A percentile compares a stretch with the other conserved stretches of the same genome.
These are phyloP conservation scores for Gossypium mustelinum DNA, from an alignment of 345 rosid species.

Conservation along the genomic window DNA sequence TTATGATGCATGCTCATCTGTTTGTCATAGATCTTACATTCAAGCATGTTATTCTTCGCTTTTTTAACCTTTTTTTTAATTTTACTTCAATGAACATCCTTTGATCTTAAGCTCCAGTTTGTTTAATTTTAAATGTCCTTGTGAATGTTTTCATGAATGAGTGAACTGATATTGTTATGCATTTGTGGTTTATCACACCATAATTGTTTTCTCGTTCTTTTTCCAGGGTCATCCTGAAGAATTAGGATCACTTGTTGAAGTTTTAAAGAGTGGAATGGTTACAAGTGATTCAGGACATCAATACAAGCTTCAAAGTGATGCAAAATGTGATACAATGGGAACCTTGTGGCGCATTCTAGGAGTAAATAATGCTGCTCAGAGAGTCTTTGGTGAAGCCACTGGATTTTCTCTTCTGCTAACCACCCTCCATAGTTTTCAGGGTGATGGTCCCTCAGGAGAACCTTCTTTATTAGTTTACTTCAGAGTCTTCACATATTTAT, in stretches of 20 bases:
- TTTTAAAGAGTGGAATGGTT: constrained; percentile 97
- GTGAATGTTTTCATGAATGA: constrained; percentile 5
- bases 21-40: neutral
- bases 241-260: constrained; percentile 80
- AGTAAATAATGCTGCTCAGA: constrained; percentile 73
- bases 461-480: constrained; percentile 45
- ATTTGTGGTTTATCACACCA: neutral
- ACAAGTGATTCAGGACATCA: constrained; percentile 83
- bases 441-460: constrained; percentile 52
- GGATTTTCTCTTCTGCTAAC: constrained; percentile 97
- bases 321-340: constrained; percentile 97
- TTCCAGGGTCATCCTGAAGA: constrained; percentile 90
- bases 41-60: neutral
- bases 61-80: neutral
- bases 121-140: neutral
- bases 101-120: neutral
- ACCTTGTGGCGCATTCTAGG: constrained; percentile 95
- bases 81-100: neutral
- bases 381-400: constrained; percentile 92
- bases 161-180: neutral
- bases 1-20: constrained; percentile 5
- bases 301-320: constrained; percentile 80
- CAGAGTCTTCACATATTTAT: constrained; percentile 76
- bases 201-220: neutral
- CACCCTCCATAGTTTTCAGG: constrained; percentile 84